A percentile compares a stretch with the other conserved stretches of the same genome.
These are phyloP conservation scores for Lotus japonicus DNA, from an alignment of 306 rosid species.

Conservation along the genomic window DNA sequence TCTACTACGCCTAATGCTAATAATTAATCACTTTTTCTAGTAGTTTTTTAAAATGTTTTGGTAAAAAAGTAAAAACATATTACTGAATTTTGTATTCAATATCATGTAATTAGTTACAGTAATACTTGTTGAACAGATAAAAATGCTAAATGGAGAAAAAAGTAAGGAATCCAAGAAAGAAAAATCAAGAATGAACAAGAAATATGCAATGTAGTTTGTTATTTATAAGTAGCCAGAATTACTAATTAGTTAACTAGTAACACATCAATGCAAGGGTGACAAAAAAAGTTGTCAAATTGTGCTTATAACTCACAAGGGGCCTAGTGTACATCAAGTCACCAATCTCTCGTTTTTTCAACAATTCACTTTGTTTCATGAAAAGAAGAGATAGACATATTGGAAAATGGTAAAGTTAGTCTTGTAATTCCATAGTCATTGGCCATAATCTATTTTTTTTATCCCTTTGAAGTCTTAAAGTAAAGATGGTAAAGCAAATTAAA, in stretches of 20 bases:
- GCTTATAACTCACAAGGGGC: too few species aligned
- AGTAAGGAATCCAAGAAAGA: neutral
- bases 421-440: constrained; percentile 11
- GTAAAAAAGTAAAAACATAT: neutral
- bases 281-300: too few species aligned
- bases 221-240: too few species aligned
- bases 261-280: neutral
- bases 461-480: constrained; percentile 9
- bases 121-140: neutral
- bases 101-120: neutral
- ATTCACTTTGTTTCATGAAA: neutral
- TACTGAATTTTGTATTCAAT: neutral
- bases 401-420: constrained; percentile 6
- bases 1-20: constrained; percentile 24
- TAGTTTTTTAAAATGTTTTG: neutral
- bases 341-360: neutral
- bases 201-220: too few species aligned
- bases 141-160: neutral
- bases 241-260: neutral
- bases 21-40: neutral
- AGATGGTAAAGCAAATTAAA: constrained; percentile 12
- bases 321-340: neutral
- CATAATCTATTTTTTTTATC: neutral
- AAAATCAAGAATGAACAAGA: too few species aligned
- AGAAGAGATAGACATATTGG: neutral